These are phyloP conservation scores for Cunninghamia lanceolata DNA, from an alignment of 75 land plant species.

Conservation along the genomic window DNA sequence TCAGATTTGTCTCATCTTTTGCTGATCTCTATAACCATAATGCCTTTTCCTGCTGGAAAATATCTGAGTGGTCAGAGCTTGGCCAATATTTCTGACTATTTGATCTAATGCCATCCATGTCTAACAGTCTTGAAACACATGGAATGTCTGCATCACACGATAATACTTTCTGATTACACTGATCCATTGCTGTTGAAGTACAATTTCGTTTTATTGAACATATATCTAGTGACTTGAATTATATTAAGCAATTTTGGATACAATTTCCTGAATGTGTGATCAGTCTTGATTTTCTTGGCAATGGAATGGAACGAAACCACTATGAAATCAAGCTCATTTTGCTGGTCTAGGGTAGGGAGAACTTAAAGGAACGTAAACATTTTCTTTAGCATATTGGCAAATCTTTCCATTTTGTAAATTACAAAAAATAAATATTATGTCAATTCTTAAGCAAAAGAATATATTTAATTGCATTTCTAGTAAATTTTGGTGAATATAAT, in stretches of 20 bases:
- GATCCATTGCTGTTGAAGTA: background rate
- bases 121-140: background rate
- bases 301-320: background rate
- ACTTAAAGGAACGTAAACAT: background rate
- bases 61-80: background rate
- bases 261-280: background rate
- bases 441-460: background rate
- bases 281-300: background rate
- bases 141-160: background rate
- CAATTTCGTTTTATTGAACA: background rate
- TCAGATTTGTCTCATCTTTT: background rate
- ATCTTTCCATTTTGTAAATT: background rate
- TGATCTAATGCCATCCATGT: no score
- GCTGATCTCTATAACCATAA: background rate
- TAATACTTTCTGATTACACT: background rate
- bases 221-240: background rate
- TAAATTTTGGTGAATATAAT: background rate
- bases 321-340: background rate
- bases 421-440: no score
- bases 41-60: background rate
- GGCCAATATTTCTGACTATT: background rate
- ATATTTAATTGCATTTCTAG: background rate
- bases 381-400: background rate
- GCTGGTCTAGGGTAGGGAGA: background rate
- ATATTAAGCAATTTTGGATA: background rate